Percentiles rank a stretch among this genome's conserved stretches.
These are phyloP conservation scores for Hylodesmum podocarpum DNA, from an alignment of 306 rosid species.

Conservation along the genomic window DNA sequence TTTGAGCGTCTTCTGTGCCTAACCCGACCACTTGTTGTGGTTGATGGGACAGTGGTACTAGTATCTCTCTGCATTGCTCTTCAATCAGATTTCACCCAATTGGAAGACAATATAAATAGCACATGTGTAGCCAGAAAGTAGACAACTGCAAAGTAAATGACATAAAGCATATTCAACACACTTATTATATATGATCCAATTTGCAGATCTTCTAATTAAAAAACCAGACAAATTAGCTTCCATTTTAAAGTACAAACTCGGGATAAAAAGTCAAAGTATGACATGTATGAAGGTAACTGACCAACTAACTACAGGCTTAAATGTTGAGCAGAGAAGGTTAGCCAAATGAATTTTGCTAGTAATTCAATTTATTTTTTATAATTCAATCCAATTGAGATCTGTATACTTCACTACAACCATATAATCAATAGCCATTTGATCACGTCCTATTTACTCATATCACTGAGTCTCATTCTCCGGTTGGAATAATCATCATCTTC, in stretches of 20 bases:
- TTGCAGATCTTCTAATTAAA: not conserved
- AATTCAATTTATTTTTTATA: not conserved
- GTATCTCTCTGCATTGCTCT: constrained; percentile 66
- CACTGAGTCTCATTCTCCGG: not conserved
- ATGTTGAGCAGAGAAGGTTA: constrained; percentile 20
- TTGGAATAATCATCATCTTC: not conserved
- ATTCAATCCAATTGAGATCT: not conserved
- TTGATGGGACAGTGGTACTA: constrained; percentile 33
- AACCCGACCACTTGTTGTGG: constrained; percentile 44
- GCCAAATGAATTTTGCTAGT: not conserved
- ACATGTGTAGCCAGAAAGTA: constrained; percentile 32
- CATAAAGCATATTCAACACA: constrained; percentile 5
- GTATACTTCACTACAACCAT: constrained; percentile 9
- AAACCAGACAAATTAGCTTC: constrained; percentile 19
- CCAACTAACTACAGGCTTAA: not conserved
- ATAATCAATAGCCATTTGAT: not conserved
- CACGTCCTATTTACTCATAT: not conserved
- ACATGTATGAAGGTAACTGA: not conserved
- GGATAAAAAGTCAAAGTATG: not conserved
- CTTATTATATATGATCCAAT: not conserved
- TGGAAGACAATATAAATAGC: constrained; percentile 30
- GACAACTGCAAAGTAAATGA: constrained; percentile 50
- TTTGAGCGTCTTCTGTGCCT: constrained; percentile 80
- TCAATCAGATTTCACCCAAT: constrained; percentile 33
- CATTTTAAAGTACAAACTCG: not conserved